A percentile compares a stretch with the other conserved stretches of the same genome.
These are phyloP conservation scores for Cladosporium cucumerinum DNA, from an alignment of 2,329 filamentous ascomycete genomes.

Conservation along the genomic window DNA sequence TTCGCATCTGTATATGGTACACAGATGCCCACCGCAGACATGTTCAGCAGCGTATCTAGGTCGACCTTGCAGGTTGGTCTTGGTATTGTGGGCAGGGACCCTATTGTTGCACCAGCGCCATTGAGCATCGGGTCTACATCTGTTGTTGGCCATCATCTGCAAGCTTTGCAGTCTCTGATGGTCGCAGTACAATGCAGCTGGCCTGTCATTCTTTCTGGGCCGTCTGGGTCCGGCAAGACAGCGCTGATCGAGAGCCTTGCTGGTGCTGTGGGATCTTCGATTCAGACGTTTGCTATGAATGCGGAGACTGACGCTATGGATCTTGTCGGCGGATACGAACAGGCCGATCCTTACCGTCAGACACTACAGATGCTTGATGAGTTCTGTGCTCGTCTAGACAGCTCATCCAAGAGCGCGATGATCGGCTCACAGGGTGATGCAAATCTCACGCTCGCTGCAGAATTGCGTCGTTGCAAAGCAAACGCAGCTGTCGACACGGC, in stretches of 20 bases:
- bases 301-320: slow-evolving; percentile 97
- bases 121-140: not conserved
- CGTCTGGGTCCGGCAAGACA: slow-evolving; percentile 84
- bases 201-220: slow-evolving; percentile 83
- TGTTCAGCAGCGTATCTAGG: slow-evolving; percentile 68
- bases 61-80: slow-evolving; percentile 74
- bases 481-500: slow-evolving; percentile 9
- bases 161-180: slow-evolving; percentile 79
- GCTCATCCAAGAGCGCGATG: slow-evolving; percentile 11
- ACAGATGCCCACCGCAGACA: slow-evolving; percentile 47
- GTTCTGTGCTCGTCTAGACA: slow-evolving; percentile 19
- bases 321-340: slow-evolving; percentile 93
- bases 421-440: not conserved
- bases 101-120: slow-evolving; percentile 5
- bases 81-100: slow-evolving; percentile 63
- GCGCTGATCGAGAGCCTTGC: slow-evolving; percentile 75
- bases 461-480: slow-evolving; percentile 15
- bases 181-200: slow-evolving; percentile 82
- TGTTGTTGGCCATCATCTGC: slow-evolving; percentile 52
- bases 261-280: slow-evolving; percentile 68
- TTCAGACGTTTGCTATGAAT: slow-evolving; percentile 85
- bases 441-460: slow-evolving; percentile 5
- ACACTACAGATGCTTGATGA: slow-evolving; percentile 19
- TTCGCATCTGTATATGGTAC: slow-evolving; percentile 63
- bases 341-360: slow-evolving; percentile 72